Evolutionary conservation across 768 basidiomycete species (phyloP).

Genomic region (Stropharia rugosoannulata): DNA sequence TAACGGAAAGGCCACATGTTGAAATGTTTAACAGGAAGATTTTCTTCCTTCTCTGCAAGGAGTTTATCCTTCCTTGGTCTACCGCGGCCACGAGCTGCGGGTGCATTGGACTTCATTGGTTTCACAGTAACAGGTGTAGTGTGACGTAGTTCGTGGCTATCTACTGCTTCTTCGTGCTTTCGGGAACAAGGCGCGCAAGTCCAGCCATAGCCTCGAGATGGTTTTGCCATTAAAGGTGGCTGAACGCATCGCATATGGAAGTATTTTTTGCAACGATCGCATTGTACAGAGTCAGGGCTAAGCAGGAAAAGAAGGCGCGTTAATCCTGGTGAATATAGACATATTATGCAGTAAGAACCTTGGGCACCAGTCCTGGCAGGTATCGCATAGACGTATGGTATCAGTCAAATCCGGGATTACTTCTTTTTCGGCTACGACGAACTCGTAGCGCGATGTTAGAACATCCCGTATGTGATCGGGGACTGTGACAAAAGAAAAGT

Average conservation of each 20-base stretch:
- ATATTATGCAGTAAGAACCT: slow-evolving; percentile 52
- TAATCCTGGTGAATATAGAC: background rate
- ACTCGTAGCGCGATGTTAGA: slow-evolving; percentile 85
- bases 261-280: slow-evolving; percentile 88
- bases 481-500: slow-evolving; percentile 44
- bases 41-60: slow-evolving; percentile 77
- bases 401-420: slow-evolving; percentile 90
- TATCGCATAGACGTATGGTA: slow-evolving; percentile 77
- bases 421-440: slow-evolving; percentile 93
- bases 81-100: slow-evolving; percentile 69
- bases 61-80: slow-evolving; percentile 74
- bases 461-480: slow-evolving; percentile 79
- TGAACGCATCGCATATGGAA: slow-evolving; percentile 96
- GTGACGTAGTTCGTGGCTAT: slow-evolving; percentile 69
- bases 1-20: slow-evolving; percentile 96
- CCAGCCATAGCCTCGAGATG: slow-evolving; percentile 96
- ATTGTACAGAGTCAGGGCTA: slow-evolving; percentile 84
- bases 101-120: slow-evolving; percentile 69
- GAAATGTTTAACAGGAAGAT: slow-evolving; percentile 76
- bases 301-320: background rate
- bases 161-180: slow-evolving; percentile 83
- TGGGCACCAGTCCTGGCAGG: slow-evolving; percentile 88
- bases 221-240: slow-evolving; percentile 87
- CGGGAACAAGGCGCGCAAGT: slow-evolving; percentile 92
- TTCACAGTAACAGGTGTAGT: slow-evolving; percentile 42